Evolutionary conservation across 1,139 yeast species (phyloP).

Genomic region (Taiozyma sp.): DNA sequence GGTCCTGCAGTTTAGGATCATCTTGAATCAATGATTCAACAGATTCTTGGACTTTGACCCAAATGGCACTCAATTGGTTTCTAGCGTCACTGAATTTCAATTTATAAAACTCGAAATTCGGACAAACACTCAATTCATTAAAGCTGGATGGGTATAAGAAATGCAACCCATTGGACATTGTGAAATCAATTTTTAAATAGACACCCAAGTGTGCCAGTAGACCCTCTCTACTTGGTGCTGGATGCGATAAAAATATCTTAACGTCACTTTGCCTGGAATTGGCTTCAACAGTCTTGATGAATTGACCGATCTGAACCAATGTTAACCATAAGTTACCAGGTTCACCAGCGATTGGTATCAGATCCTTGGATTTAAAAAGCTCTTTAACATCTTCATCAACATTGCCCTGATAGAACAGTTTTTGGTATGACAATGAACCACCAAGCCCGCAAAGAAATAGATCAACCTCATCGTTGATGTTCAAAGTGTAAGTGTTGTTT

Average conservation of each 20-base stretch:
- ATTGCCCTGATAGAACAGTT: constrained; percentile 65
- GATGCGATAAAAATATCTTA: constrained; percentile 62
- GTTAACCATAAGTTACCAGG: constrained; percentile 78
- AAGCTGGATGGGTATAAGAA: constrained; percentile 70
- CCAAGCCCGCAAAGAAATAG: constrained; percentile 67
- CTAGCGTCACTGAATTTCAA: constrained; percentile 59
- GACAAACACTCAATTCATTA: constrained; percentile 61
- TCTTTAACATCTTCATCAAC: constrained; percentile 23
- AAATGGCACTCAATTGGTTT: constrained; percentile 57
- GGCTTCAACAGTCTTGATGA: constrained; percentile 42
- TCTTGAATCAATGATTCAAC: constrained; percentile 37
- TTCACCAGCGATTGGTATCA: constrained; percentile 54
- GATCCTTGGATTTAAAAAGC: constrained; percentile 7
- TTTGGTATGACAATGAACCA: constrained; percentile 64
- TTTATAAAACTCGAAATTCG: constrained; percentile 61
- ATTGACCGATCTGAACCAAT: constrained; percentile 63
- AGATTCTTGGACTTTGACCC: constrained; percentile 56
- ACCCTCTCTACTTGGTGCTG: constrained; percentile 64
- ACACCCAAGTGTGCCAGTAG: constrained; percentile 65
- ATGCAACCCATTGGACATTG: constrained; percentile 68
- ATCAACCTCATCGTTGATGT: constrained; percentile 32
- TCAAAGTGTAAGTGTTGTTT: constrained; percentile 36
- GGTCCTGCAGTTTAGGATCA: constrained; percentile 31
- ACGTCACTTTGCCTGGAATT: constrained; percentile 41
- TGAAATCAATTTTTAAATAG: constrained; percentile 65